Base-by-base conservation (phyloP, 371 early-diverging fungal genomes). In the Cokeromyces recurvatus region DNA sequence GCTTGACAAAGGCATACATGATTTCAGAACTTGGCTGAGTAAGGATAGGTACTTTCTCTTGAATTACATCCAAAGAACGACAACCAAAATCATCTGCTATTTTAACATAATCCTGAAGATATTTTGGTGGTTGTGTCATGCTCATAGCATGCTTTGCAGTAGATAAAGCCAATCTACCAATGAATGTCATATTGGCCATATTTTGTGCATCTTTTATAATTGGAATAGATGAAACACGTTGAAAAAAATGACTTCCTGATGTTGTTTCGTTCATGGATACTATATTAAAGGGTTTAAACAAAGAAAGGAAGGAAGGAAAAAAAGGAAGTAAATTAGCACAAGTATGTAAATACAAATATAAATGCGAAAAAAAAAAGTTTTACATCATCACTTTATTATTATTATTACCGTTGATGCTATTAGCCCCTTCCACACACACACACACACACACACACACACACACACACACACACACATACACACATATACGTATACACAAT, bases 81-180 rank as follows among this genome's bases (percentile, higher is more conserved):
- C 76, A 71, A n/a, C 84, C 88, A 19, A 84, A 64, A 5, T 68
- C 56, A 57, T 89, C 86, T 6, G 78, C 79, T 19, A 56, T 73
- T 35, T 66, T 61, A 10, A 84, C 55, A 35, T 81, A 80, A 37
- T 73, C 70, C 53, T 82, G 77, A 37, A 82, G 47, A 14, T 72
- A 76, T 56, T 78, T 71, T 5, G 77, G 61, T 17, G 71, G 64
- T 12, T 62, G 66, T 8, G 57, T 54, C 4, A 40, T 42, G 1
- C 43, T 31, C 22, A 56, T 49, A 21, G 43, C 48, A 2, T 55
- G 24, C 24, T 24, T 46, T 38, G 76, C 69, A 21, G 63, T 64
- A 38, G 41, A 47, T 2, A 66, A 55, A 25, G 81, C 84, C 36
- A 70, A 64, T 31, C 72, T 61, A 23, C 81, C 77, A 51, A 71